Evolutionary conservation across 345 rosid genomes (phyloP), one percentile per base, ranked within the genome.

Genomic region (Linum lewisii): DNA sequence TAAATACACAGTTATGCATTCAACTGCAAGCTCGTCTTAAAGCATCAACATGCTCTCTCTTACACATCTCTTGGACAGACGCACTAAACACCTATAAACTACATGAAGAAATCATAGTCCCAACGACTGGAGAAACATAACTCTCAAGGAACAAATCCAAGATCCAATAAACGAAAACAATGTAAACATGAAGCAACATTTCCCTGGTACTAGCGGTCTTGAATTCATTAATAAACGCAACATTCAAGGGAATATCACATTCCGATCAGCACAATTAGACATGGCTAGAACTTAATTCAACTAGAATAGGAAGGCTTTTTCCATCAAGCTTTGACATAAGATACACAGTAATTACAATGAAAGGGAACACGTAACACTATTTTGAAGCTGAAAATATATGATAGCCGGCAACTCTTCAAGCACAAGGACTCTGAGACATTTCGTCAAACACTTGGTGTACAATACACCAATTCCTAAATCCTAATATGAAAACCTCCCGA

Each of bases 371-470:
- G n/a, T n/a, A n/a, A n/a, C n/a, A n/a, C n/a, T n/a, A n/a, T n/a
- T 49, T 6, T 23, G 21, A 21, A 58, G 14, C 11, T 21, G 19
- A 37, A 49, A 29, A 21, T 1, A 15, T 16, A 3, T 24, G 11
- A 52, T 21, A 20, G 10, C n/a, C n/a, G n/a, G 13, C 20, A 18
- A 18, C 20, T 21, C 14, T 26, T 24, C 5, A 18, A 15, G 59
- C 24, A 25, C 1, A 26, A 56, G n/a, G 36, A 56, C 15, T 10
- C 15, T 15, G 24, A 24, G 25, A 25, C 72, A 62, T 62, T 62
- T 58, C 36, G 57, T 59, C 72, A 50, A 62, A 57, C 26, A 62
- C 42, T 5, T 68, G 58, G 66, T 47, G 58, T 50, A 38, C 66
- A 32, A 18, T 37, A 51, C 22, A 13, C 25, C 29, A 26, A 29